A percentile compares a stretch with the other conserved stretches of the same genome.
Conservation (phyloP, 352 stramenopile genomes). For the Globisporangium canariense region DNA sequence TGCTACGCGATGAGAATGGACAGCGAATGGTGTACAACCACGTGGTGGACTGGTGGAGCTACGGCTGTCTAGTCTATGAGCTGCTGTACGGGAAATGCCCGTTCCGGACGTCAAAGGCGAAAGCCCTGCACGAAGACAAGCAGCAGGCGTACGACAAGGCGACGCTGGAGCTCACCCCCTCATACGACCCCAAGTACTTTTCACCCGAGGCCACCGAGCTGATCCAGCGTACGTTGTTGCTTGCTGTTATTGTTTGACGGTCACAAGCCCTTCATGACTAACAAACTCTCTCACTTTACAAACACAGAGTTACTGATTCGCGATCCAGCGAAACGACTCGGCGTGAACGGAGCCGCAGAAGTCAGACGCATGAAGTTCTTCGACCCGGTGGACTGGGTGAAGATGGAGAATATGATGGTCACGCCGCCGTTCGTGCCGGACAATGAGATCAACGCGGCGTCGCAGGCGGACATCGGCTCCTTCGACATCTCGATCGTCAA, state of each 20-base stretch:
- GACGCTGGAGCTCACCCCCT: slow-evolving; percentile 70
- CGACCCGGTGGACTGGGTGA: slow-evolving; percentile 62
- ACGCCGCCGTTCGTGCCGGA: slow-evolving; percentile 73
- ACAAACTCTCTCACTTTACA: not conserved
- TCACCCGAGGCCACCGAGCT: slow-evolving; percentile 70
- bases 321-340: slow-evolving; percentile 68
- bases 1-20: slow-evolving; percentile 86
- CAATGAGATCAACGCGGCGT: slow-evolving; percentile 84
- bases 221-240: slow-evolving; percentile 54
- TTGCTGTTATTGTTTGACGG: not conserved
- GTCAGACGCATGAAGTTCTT: slow-evolving; percentile 84
- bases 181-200: slow-evolving; percentile 82
- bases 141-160: slow-evolving; percentile 84
- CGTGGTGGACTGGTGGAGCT: slow-evolving; percentile 97
- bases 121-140: slow-evolving; percentile 91
- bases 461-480: slow-evolving; percentile 73
- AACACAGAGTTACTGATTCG: slow-evolving; percentile 63
- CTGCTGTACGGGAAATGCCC: slow-evolving; percentile 96
- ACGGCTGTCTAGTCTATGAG: slow-evolving; percentile 96
- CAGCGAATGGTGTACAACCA: slow-evolving; percentile 94
- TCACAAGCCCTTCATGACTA: not conserved
- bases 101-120: slow-evolving; percentile 94
- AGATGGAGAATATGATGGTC: slow-evolving; percentile 68
- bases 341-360: slow-evolving; percentile 66
- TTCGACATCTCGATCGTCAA: slow-evolving; percentile 76